Conservation (phyloP, 352 stramenopile genomes). For the Thraustochytrium striatum region DNA sequence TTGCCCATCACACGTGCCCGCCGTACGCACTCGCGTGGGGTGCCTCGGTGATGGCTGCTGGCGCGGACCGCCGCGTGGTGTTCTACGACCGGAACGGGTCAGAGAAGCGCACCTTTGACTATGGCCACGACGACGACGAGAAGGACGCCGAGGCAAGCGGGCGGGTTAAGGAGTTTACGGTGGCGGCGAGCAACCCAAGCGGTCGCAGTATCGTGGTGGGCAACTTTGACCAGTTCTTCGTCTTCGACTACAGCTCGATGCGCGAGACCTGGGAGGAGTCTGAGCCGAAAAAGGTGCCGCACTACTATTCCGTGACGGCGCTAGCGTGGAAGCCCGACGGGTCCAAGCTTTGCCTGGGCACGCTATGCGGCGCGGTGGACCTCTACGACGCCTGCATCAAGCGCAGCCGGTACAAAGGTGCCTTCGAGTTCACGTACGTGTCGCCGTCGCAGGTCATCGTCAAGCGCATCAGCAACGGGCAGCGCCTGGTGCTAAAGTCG, state of each 20-base stretch:
- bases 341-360: slow-evolving; percentile 76
- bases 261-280: slow-evolving; percentile 74
- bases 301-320: slow-evolving; percentile 85
- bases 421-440: slow-evolving; percentile 92
- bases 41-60: slow-evolving; percentile 76
- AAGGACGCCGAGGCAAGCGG: not conserved
- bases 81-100: slow-evolving; percentile 85
- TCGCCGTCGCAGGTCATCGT: slow-evolving; percentile 87
- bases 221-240: slow-evolving; percentile 87
- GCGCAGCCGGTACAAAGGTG: slow-evolving; percentile 83
- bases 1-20: slow-evolving; percentile 76
- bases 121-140: slow-evolving; percentile 56
- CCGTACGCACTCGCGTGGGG: slow-evolving; percentile 85
- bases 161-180: slow-evolving; percentile 56
- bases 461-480: slow-evolving; percentile 75
- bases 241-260: slow-evolving; percentile 76
- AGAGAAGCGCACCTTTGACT: slow-evolving; percentile 79
- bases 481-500: slow-evolving; percentile 76
- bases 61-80: slow-evolving; percentile 77
- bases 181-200: slow-evolving; percentile 70
- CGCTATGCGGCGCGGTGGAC: slow-evolving; percentile 80
- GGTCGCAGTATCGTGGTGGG: slow-evolving; percentile 82
- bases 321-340: slow-evolving; percentile 84
- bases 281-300: slow-evolving; percentile 75
- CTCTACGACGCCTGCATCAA: slow-evolving; percentile 84